Conservation (phyloP, 371 early-diverging fungal genomes). For the Nosema granulosis region DNA sequence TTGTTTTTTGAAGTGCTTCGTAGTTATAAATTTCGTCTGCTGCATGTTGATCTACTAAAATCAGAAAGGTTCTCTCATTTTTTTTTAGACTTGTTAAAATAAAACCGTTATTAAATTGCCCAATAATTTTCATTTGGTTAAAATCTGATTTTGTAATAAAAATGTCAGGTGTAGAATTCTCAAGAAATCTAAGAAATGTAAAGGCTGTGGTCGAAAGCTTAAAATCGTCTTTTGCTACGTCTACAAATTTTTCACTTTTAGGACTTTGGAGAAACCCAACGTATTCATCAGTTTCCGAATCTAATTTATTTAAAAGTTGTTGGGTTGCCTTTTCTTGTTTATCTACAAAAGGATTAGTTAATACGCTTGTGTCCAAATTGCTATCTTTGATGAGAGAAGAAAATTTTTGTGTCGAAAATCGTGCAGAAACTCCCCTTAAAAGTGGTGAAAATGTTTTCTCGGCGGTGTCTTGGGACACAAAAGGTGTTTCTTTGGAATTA, state of each 20-base stretch:
- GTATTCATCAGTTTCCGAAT: too few relatives aligned
- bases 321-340: too few relatives aligned
- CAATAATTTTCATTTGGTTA: constrained; percentile 74
- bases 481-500: background rate
- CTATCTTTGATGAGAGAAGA: too few relatives aligned
- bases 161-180: constrained; percentile 15
- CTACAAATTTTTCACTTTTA: too few relatives aligned
- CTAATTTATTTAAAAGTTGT: too few relatives aligned
- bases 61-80: constrained; percentile 71
- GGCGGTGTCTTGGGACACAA: background rate
- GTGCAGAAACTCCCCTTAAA: too few relatives aligned
- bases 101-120: constrained; percentile 95
- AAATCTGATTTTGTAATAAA: constrained; percentile 73
- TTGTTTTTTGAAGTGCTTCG: constrained; percentile 69
- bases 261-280: too few relatives aligned
- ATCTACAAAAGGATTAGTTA: too few relatives aligned
- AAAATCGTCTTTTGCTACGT: too few relatives aligned
- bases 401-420: too few relatives aligned
- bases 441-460: too few relatives aligned
- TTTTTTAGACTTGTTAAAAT: constrained; percentile 72
- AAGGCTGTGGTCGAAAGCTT: background rate
- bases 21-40: constrained; percentile 92
- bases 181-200: constrained; percentile 2
- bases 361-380: too few relatives aligned
- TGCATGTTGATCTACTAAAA: constrained; percentile 94